phyloP scores from a whole-genome alignment of 345 rosid genomes.

The rapeseed (Brassica napus) region DNA sequence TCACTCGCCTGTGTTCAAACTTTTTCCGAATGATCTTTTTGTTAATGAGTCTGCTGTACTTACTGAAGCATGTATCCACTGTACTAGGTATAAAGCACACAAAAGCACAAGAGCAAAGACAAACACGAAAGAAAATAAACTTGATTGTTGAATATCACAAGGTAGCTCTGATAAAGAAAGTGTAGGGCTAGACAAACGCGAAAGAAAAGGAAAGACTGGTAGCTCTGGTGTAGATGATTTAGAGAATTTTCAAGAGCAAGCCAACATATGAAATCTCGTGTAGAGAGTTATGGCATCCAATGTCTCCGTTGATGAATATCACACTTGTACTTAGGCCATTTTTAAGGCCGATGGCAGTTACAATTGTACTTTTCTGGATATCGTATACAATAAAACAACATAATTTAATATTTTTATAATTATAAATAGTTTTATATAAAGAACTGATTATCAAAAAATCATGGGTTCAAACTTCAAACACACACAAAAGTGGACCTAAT shows the following conservation, averaged over 20 bases:
- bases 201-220: background rate
- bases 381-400: background rate
- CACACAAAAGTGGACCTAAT: background rate
- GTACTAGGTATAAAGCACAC: too few relatives aligned
- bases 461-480: background rate
- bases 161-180: background rate
- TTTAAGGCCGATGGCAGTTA: background rate
- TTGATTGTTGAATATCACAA: too few relatives aligned
- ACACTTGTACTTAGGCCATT: background rate
- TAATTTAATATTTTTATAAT: too few relatives aligned
- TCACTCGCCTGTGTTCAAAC: background rate
- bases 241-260: background rate
- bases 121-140: background rate
- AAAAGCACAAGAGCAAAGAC: background rate
- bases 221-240: background rate
- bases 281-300: background rate
- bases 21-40: too few relatives aligned
- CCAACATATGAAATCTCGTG: background rate
- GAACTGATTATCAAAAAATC: background rate
- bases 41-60: background rate
- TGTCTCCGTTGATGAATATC: background rate
- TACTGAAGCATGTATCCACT: background rate
- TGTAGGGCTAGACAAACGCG: background rate
- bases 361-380: background rate
- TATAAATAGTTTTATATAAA: too few relatives aligned